Evolutionary conservation across 768 basidiomycete species (phyloP).

Genomic region (Suillus spraguei): DNA sequence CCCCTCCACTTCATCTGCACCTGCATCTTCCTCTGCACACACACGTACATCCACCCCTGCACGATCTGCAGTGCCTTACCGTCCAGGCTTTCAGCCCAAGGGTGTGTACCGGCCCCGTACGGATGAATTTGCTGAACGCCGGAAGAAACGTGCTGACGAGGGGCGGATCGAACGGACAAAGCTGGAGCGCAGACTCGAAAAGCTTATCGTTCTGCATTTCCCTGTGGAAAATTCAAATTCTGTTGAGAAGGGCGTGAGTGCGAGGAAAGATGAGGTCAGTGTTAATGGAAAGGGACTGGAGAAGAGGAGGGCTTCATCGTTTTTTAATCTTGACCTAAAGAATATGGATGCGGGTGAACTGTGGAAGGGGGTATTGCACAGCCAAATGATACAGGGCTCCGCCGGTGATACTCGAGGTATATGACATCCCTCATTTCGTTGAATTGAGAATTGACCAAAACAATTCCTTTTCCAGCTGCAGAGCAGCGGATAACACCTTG

Average conservation of each 20-base stretch:
- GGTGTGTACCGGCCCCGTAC: slow-evolving; percentile 82
- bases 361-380: slow-evolving; percentile 64
- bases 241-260: slow-evolving; percentile 15
- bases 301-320: slow-evolving; percentile 59
- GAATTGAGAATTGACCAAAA: slow-evolving; percentile 10
- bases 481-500: slow-evolving; percentile 96
- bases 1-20: slow-evolving; percentile 20
- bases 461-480: slow-evolving; percentile 46
- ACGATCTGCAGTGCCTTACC: slow-evolving; percentile 63
- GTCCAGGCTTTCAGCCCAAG: slow-evolving; percentile 91
- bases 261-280: slow-evolving; percentile 18
- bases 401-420: slow-evolving; percentile 72
- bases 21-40: slow-evolving; percentile 27
- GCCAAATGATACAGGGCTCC: slow-evolving; percentile 43
- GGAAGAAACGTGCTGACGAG: slow-evolving; percentile 39
- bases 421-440: background rate
- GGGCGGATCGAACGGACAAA: slow-evolving; percentile 81
- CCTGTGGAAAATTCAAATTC: slow-evolving; percentile 33
- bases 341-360: slow-evolving; percentile 68
- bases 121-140: slow-evolving; percentile 67
- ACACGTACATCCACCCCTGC: slow-evolving; percentile 18
- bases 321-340: slow-evolving; percentile 74
- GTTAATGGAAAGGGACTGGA: slow-evolving; percentile 15
- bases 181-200: slow-evolving; percentile 84
- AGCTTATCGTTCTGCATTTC: slow-evolving; percentile 78